Base-by-base conservation (phyloP, 2,329 filamentous ascomycete species). In the Colletotrichum tropicicola region DNA sequence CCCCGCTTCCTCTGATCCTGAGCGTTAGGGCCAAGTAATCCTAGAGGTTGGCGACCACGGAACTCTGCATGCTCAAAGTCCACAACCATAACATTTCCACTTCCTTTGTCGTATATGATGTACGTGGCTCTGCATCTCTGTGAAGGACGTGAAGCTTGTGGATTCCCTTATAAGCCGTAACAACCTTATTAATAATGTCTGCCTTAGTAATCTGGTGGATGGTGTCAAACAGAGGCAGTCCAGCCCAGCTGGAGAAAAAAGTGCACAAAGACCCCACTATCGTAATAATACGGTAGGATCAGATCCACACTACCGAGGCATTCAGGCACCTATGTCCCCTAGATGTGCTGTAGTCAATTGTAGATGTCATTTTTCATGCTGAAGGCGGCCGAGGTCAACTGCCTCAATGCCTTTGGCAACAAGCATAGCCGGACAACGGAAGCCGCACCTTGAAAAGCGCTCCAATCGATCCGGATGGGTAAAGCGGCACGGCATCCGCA, bases 371-470 rank as follows among this genome's bases (percentile, higher is more conserved):
- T 72, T 69, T 56, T 80, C 72, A 51, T 77, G 64, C 17, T 58
- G 68, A 3, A 80, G 67, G 28, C 54, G 52, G 5, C 3, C 19
- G 1, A 60, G 27, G 49, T 77, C 51, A 5, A 54, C 9, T 0
- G 21, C 37, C 68, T 80, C 72, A 13, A 80, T 70, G 5, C 76
- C 78, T 68, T 82, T 81, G 13, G 77, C 77, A 3, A 81, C 72
- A 19, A 80, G 69, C 79, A 49, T 81, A 81, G 44, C 77, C 73
- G 32, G 75, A 57, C 2, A 72, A 71, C 3, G 73, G 72, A 1
- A 81, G 67, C 7, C 74, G 63, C 6, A 81, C 37, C 68, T 80
- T 80, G 67, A 79, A 80, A 49, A 80, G 72, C 10, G 73, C 69
- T 1, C 77, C 74, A 15, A 71, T 27, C 7, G 71, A 39, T 1